These are phyloP conservation scores for Apostasia shenzhenica DNA, from an alignment of 106 monocot genomes.

Conservation along the genomic window DNA sequence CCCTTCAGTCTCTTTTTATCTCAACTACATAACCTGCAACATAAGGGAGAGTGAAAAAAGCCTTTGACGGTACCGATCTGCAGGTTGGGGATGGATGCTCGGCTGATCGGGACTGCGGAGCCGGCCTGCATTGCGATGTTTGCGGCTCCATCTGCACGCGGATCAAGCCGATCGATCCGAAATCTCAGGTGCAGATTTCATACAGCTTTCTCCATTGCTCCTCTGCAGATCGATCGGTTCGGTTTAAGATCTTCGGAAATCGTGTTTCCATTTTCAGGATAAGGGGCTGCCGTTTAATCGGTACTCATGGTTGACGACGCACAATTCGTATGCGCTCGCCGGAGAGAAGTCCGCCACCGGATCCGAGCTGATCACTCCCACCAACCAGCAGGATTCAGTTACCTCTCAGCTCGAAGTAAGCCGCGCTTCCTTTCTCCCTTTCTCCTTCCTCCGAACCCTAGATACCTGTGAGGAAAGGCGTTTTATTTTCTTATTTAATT, in stretches of 20 bases:
- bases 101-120: constrained; percentile 27
- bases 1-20: not conserved
- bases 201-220: not conserved
- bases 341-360: constrained; percentile 27
- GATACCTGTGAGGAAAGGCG: not conserved
- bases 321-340: constrained; percentile 61
- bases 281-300: constrained; percentile 56
- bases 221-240: not conserved
- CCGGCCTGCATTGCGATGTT: constrained; percentile 47
- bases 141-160: constrained; percentile 41
- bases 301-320: constrained; percentile 89
- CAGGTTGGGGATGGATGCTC: constrained; percentile 47
- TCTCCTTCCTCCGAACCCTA: not conserved
- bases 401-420: constrained; percentile 58
- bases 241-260: too few species aligned
- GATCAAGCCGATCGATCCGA: constrained; percentile 35
- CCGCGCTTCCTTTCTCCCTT: not conserved
- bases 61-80: not conserved
- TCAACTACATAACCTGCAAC: not conserved
- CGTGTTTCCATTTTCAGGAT: constrained; percentile 11
- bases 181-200: constrained; percentile 22
- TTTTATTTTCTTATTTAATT: too few species aligned
- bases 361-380: constrained; percentile 20
- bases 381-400: constrained; percentile 64
- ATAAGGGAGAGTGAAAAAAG: not conserved